Base-by-base conservation (phyloP, 345 rosid species). In the Alliaria petiolata region DNA sequence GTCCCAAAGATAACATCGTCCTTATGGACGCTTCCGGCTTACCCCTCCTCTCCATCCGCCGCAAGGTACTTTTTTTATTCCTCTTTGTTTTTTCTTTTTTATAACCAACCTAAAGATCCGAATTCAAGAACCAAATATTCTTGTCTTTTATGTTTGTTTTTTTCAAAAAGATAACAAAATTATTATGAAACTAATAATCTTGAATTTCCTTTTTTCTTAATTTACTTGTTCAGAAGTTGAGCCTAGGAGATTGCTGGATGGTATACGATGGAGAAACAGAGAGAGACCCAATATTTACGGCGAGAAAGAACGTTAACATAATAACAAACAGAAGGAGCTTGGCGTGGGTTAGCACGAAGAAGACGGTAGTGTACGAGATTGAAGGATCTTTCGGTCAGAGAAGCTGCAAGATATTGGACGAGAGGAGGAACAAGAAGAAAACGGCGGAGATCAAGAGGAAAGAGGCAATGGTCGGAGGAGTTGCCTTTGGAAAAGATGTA, bases 1-100 rank as follows among this genome's bases (percentile, higher is more conserved):
- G 69, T 19, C 40, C 70, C 34, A 83, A 71, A 7, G 87, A 84
- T 11, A 90, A 88, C 78, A 80, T 91, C 74, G 74, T 95, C 57
- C 97, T 95, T 76, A 95, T 95, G 97, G 97, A 88, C 49, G 93
- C 92, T 74, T 70, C 83, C 1, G 99, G 97, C 70, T 70, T 81
- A 39, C 90, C 99, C 28, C 97, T 95, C 67, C 93, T 89, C 83
- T 91, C 97, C 75, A 68, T 89, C 82, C 93, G 99, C 43, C 97
- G 96, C 70, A 95, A 88, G 97, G 98, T 92, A 71, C 40, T 20
- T 55, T 11, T 35, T 3, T 6, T n/a, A n/a, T 19, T 19, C n/a
- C 34, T 40, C 7, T 14, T 53, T n/a, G n/a, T 8, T 31, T 5
- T 4, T 8, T 30, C 19, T 13, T 1, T 57, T 28, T 31, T 19